Evolutionary conservation across 305 asterid species (phyloP).

Genomic region (Ilex paraguariensis): DNA sequence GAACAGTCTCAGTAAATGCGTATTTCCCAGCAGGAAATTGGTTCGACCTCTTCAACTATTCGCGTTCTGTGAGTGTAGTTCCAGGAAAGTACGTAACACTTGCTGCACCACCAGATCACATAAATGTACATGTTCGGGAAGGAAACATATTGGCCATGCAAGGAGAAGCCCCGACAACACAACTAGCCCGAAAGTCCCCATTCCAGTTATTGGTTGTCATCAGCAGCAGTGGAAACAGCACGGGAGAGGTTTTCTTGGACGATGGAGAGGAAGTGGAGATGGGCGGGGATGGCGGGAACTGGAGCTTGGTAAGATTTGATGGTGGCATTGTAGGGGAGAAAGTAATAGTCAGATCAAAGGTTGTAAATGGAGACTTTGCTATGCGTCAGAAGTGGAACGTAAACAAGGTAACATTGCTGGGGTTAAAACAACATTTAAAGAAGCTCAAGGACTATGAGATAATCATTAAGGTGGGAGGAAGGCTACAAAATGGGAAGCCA

Average conservation of each 20-base stretch:
- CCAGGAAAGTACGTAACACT: slow-evolving; percentile 3
- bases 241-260: slow-evolving; percentile 59
- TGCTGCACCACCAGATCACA: not conserved
- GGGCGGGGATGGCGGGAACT: slow-evolving; percentile 37
- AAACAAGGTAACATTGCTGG: slow-evolving; percentile 39
- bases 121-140: slow-evolving; percentile 13
- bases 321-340: slow-evolving; percentile 21
- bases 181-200: slow-evolving; percentile 47
- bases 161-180: slow-evolving; percentile 66
- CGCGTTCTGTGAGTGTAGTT: not conserved
- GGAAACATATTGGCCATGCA: slow-evolving; percentile 69
- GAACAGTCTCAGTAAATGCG: slow-evolving; percentile 46
- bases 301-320: slow-evolving; percentile 40
- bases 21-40: slow-evolving; percentile 64
- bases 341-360: slow-evolving; percentile 38
- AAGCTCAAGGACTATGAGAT: slow-evolving; percentile 18
- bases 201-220: slow-evolving; percentile 52
- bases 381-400: slow-evolving; percentile 42
- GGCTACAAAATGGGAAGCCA: too few relatives aligned
- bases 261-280: slow-evolving; percentile 46
- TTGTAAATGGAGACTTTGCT: slow-evolving; percentile 54
- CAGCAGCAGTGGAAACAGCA: slow-evolving; percentile 24
- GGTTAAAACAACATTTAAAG: slow-evolving; percentile 25
- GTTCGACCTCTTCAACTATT: slow-evolving; percentile 3
- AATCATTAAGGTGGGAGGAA: not conserved